These are phyloP conservation scores for Mucor lusitanicus DNA, from an alignment of 371 early-diverging fungal genomes.

Conservation along the genomic window DNA sequence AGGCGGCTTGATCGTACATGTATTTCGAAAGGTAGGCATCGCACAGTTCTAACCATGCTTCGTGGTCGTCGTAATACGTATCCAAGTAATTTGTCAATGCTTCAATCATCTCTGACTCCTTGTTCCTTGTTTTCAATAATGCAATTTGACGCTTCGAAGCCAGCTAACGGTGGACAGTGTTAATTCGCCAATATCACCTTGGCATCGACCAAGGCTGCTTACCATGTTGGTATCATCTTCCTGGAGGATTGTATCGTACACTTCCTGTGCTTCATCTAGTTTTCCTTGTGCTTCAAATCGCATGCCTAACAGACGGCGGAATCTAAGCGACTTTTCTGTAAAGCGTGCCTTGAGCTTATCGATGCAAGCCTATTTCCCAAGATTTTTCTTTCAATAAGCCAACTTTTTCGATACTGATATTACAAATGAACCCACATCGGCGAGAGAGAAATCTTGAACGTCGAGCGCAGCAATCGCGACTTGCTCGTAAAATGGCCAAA, in stretches of 20 bases:
- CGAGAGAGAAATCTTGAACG: slow-evolving; percentile 64
- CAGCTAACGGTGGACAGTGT: slow-evolving; percentile 31
- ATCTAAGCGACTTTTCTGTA: slow-evolving; percentile 66
- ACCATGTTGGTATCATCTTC: slow-evolving; percentile 72
- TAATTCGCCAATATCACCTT: not conserved
- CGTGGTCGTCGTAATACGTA: slow-evolving; percentile 79
- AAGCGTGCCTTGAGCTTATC: slow-evolving; percentile 62
- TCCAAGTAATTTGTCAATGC: slow-evolving; percentile 77
- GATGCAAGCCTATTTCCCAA: slow-evolving; percentile 53
- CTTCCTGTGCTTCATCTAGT: slow-evolving; percentile 58
- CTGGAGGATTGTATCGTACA: slow-evolving; percentile 66
- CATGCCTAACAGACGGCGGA: slow-evolving; percentile 70
- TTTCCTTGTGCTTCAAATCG: slow-evolving; percentile 73
- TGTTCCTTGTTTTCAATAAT: slow-evolving; percentile 65
- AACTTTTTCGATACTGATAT: not conserved
- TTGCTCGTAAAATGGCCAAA: slow-evolving; percentile 84
- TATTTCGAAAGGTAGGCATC: slow-evolving; percentile 67
- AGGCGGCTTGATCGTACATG: slow-evolving; percentile 84
- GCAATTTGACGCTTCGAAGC: slow-evolving; percentile 78
- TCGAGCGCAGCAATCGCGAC: slow-evolving; percentile 80
- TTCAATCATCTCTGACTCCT: slow-evolving; percentile 71
- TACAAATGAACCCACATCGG: slow-evolving; percentile 49
- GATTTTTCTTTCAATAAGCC: too few species aligned
- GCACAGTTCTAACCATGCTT: slow-evolving; percentile 87
- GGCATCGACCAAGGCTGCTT: not conserved